Evolutionary conservation across 2,329 filamentous ascomycete species (phyloP).

Genomic region (Fusarium sp.): DNA sequence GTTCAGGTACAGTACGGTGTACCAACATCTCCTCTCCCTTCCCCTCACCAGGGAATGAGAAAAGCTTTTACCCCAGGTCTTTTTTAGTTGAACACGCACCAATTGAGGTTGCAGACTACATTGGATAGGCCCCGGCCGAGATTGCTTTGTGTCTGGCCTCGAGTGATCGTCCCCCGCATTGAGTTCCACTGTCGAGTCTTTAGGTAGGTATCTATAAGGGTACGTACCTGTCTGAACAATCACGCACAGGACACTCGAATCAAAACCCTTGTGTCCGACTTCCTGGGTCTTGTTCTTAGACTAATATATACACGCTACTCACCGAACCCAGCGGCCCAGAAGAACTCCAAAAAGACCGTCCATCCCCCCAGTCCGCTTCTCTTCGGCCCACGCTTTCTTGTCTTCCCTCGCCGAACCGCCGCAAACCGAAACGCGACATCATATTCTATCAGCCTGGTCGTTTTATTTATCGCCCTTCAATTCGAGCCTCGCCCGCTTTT

Average conservation of each 20-base stretch:
- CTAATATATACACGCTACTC: slow-evolving; percentile 1
- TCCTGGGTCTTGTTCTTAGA: background rate
- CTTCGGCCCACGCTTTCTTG: slow-evolving; percentile 42
- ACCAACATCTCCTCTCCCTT: background rate
- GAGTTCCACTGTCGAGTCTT: slow-evolving; percentile 10
- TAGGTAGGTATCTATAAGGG: slow-evolving; percentile 5
- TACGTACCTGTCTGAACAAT: slow-evolving; percentile 27
- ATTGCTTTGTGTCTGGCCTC: slow-evolving; percentile 3
- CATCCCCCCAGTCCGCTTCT: slow-evolving; percentile 43
- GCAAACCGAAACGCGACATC: slow-evolving; percentile 50
- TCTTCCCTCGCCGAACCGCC: slow-evolving; percentile 50
- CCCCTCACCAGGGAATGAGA: background rate
- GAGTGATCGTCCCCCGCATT: slow-evolving; percentile 23
- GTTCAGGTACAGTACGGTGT: background rate
- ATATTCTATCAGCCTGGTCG: slow-evolving; percentile 28
- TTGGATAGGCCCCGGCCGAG: slow-evolving; percentile 8
- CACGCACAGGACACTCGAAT: slow-evolving; percentile 27
- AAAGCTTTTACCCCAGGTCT: slow-evolving; percentile 22
- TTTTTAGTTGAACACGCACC: background rate
- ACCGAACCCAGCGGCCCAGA: slow-evolving; percentile 35
- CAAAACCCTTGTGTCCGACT: slow-evolving; percentile 22
- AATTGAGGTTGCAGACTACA: slow-evolving; percentile 4
- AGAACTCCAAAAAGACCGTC: slow-evolving; percentile 45
- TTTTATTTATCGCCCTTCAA: slow-evolving; percentile 7
- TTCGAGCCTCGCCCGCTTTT: slow-evolving; percentile 14